Evolutionary conservation across 75 land plant species (phyloP), one percentile per base, ranked within the genome.

Genomic region (Pseudotsuga menziesii): DNA sequence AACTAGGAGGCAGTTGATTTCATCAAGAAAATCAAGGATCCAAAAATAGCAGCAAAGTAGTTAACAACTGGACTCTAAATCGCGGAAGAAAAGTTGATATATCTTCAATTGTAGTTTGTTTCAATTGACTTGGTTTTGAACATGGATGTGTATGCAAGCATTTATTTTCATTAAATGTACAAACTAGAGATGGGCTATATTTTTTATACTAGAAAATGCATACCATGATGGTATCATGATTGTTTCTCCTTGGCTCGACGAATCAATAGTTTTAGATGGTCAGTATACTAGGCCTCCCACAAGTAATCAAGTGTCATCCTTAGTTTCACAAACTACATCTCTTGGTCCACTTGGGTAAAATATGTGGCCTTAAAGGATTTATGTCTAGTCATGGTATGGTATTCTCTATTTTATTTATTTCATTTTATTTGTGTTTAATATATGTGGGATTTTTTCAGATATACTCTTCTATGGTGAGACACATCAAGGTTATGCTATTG

Each of bases 241-340:
- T 36, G 80, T 88, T 54, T 61, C 87, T 64, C 87, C 88, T 54
- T 96, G 97, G 93, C 76, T 80, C 57, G 97, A 92, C 76, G 85
- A 82, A 19, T 69, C 86, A 2, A 27, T 83, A 4, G 79, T 71
- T 70, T 61, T 89, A 44, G 90, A 89, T 67, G 82, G 82, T 55
- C 95, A 88, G 66, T 88, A 87, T 29, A 29, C n/a, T 44, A 93
- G 89, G 78, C 85, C 91, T 54, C 73, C 61, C 56, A 57, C 73
- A 56, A 76, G 64, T 60, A 75, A 73, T 12, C 19, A 79, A 4
- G 41, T 84, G 2, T 27, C 80, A 23, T 62, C 86, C 3, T 35
- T 82, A 13, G 58, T 78, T 58, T 52, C 84, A 12, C 81, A 82
- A 39, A 79, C 35, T 9, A 77, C 59, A 56, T 64, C 66, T 19